phyloP scores from a whole-genome alignment of 768 basidiomycete genomes.

The Phanerochaete sordida region DNA sequence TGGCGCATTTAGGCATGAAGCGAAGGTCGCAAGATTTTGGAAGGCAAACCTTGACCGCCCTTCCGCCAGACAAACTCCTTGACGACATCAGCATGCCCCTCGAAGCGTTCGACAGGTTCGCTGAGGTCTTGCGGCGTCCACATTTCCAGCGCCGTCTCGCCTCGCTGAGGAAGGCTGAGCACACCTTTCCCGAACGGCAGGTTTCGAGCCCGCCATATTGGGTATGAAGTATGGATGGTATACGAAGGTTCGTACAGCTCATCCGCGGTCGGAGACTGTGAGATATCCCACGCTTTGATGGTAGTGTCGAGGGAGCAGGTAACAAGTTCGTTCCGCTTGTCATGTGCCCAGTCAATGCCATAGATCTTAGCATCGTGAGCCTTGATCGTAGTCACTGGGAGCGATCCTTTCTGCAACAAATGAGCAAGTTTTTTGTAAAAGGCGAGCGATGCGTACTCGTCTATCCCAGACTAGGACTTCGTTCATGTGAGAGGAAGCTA shows the following conservation, averaged over 20 bases:
- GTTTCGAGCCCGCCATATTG: slow-evolving; percentile 92
- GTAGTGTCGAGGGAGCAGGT: slow-evolving; percentile 95
- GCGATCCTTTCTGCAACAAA: slow-evolving; percentile 72
- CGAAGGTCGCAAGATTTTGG: not conserved
- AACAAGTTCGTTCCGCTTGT: slow-evolving; percentile 70
- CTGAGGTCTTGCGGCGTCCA: slow-evolving; percentile 49
- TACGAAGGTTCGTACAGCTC: slow-evolving; percentile 6
- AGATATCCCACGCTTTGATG: slow-evolving; percentile 82
- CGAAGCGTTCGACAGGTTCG: slow-evolving; percentile 67
- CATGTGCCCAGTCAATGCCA: slow-evolving; percentile 94
- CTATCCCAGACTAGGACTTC: slow-evolving; percentile 94
- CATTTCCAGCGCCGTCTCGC: slow-evolving; percentile 82
- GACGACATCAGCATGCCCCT: slow-evolving; percentile 89
- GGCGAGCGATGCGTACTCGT: slow-evolving; percentile 48
- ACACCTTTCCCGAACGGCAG: slow-evolving; percentile 91
- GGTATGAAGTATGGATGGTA: slow-evolving; percentile 71
- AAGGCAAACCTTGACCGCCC: slow-evolving; percentile 46
- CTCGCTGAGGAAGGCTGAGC: slow-evolving; percentile 84
- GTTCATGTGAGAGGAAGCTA: slow-evolving; percentile 88
- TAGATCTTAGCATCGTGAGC: slow-evolving; percentile 94
- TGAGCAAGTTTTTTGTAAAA: not conserved
- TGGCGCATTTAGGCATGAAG: not conserved
- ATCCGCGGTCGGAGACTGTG: slow-evolving; percentile 15
- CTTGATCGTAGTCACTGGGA: slow-evolving; percentile 68
- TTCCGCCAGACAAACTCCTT: slow-evolving; percentile 98